These are phyloP conservation scores for Plantago lanceolata DNA, from an alignment of 305 asterid species.

Conservation along the genomic window DNA sequence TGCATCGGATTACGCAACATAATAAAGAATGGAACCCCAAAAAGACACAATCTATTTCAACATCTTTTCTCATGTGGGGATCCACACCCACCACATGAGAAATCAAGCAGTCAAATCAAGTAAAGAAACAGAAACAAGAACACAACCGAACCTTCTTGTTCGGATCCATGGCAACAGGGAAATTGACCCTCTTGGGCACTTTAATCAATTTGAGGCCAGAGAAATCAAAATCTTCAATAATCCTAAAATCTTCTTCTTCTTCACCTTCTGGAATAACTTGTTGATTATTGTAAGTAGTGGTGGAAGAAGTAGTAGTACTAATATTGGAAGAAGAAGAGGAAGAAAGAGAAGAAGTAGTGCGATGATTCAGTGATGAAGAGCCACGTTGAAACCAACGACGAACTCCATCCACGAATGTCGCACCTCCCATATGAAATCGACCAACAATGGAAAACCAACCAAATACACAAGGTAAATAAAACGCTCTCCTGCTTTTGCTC, in stretches of 20 bases:
- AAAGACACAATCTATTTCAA: no score
- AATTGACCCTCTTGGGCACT: constrained; percentile 61
- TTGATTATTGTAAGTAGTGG: constrained; percentile 25
- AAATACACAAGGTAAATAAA: no score
- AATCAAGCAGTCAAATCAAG: background rate
- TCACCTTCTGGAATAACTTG: constrained; percentile 10
- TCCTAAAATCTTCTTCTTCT: constrained; percentile 29
- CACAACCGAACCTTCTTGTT: constrained; percentile 41
- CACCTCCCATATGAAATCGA: constrained; percentile 68
- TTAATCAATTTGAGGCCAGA: constrained; percentile 56
- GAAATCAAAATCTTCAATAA: constrained; percentile 58
- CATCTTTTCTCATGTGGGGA: background rate
- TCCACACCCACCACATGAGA: background rate
- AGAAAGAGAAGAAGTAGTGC: constrained; percentile 37
- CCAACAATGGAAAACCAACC: background rate
- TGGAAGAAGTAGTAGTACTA: constrained; percentile 23
- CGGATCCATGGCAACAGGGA: constrained; percentile 67
- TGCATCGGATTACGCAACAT: background rate
- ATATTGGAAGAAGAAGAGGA: constrained; percentile 28
- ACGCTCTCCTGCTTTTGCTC: constrained; percentile 17
- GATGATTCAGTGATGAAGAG: constrained; percentile 14
- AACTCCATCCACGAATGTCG: constrained; percentile 84
- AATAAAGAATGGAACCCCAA: background rate
- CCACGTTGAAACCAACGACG: constrained; percentile 77
- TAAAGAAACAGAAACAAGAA: background rate